phyloP scores from a whole-genome alignment of 1,284 basidiomycete species.

The Dichomitus squalens region DNA sequence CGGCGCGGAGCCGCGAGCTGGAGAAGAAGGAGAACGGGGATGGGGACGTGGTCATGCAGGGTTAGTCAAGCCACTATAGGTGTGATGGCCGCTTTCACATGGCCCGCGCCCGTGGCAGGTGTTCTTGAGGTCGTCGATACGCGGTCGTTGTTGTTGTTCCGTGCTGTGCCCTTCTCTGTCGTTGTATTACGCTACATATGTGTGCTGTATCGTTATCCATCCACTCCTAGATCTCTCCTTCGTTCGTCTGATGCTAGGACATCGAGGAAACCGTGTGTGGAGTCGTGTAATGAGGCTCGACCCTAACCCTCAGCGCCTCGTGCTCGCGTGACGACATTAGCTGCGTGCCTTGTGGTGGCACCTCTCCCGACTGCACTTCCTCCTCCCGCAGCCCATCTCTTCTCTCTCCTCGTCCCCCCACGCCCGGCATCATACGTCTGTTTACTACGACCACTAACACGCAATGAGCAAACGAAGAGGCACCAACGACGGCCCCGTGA shows the following conservation, averaged over 20 bases:
- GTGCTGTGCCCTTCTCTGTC: constrained; percentile 3
- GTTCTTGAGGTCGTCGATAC: too few relatives aligned
- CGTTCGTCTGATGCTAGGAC: background rate
- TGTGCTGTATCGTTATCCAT: constrained; percentile 6
- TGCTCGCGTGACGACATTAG: constrained; percentile 15
- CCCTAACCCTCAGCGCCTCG: constrained; percentile 10
- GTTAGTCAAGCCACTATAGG: background rate
- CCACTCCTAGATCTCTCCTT: background rate
- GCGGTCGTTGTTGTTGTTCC: constrained; percentile 14
- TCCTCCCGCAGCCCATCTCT: background rate
- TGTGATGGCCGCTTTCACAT: background rate
- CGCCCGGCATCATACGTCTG: background rate
- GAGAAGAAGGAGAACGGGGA: constrained; percentile 44
- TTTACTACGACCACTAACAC: background rate
- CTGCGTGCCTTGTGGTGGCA: too few relatives aligned
- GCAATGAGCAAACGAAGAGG: constrained; percentile 38
- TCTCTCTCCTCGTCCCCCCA: background rate
- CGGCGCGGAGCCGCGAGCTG: constrained; percentile 68
- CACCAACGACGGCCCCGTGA: constrained; percentile 14
- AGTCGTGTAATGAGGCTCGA: background rate
- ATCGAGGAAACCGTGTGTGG: background rate
- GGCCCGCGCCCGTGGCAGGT: background rate
- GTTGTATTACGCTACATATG: constrained; percentile 1
- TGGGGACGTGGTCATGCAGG: constrained; percentile 37
- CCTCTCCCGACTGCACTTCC: background rate